Base-by-base conservation (phyloP, 202 grass and related monocot genomes). In the Brachypodium distachyon region DNA sequence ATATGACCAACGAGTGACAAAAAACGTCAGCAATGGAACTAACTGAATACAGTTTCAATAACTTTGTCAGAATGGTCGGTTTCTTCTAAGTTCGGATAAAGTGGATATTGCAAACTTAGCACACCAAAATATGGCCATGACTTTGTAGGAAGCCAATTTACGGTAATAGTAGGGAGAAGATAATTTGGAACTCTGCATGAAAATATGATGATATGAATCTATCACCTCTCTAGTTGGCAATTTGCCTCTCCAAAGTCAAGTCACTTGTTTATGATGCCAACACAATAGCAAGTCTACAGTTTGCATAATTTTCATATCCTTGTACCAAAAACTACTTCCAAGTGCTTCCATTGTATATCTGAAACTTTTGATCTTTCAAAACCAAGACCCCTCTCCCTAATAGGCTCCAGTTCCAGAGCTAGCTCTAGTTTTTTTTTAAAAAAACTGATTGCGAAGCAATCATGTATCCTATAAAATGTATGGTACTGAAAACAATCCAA, bases 131-230 rank as follows among this genome's bases (percentile, higher is more conserved):
- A 68, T 23, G 69, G 56, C 22, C 31, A 41, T n/a, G n/a, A n/a
- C n/a, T n/a, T n/a, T n/a, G 41, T 60, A 47, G 10, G 61, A 56
- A 75, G 14, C 28, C 13, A 34, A 57, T 75, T 75, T 67, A 76
- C 40, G 6, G 58, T 54, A 64, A 33, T 16, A 55, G 48, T 33
- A 66, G 31, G 36, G 34, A 65, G 19, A 40, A 40, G 61, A n/a
- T 66, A 66, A 66, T 39, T 39, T 66, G 3, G 50, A 44, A 38
- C n/a, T 66, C 42, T 66, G 41, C 9, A 74, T 27, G n/a, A 22
- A 55, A 60, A 64, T 66, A 31, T 65, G 59, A 64, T 19, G 25
- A 74, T 55, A 38, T 48, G 48, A 82, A 67, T 74, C 22, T 8
- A 65, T 38, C 25, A 27, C 19, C 57, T 72, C 36, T 83, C 71